Percentiles rank a stretch among this genome's conserved stretches.
phyloP scores from a whole-genome alignment of 2,329 filamentous ascomycete genomes.

The Ophiostoma ips region DNA sequence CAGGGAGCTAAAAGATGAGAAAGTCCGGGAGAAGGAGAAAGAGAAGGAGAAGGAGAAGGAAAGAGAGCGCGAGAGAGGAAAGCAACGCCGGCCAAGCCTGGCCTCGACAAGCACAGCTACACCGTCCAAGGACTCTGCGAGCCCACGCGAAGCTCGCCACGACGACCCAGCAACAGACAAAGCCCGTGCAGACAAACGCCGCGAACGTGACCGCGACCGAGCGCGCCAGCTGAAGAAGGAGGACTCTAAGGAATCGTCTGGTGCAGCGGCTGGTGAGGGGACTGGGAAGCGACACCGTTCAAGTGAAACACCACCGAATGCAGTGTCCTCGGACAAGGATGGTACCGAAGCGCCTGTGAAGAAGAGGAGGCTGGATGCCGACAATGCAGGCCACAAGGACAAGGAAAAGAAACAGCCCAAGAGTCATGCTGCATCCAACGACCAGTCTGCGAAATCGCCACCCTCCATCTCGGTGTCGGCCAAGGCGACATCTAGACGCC shows the following conservation, averaged over 20 bases:
- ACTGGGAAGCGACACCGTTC: constrained; percentile 43
- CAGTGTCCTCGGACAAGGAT: constrained; percentile 39
- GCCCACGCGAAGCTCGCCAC: constrained; percentile 33
- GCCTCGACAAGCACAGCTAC: constrained; percentile 36
- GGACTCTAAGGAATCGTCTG: constrained; percentile 41
- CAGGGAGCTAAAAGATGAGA: constrained; percentile 44
- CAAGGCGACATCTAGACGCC: constrained; percentile 25
- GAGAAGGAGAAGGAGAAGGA: constrained; percentile 30
- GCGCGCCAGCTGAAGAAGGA: constrained; percentile 48
- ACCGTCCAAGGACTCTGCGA: constrained; percentile 36
- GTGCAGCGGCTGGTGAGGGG: constrained; percentile 32
- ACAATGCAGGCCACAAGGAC: constrained; percentile 17
- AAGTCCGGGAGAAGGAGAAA: constrained; percentile 10
- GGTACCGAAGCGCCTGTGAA: constrained; percentile 38
- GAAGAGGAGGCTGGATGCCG: constrained; percentile 41
- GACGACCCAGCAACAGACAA: constrained; percentile 36
- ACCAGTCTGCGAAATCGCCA: constrained; percentile 29
- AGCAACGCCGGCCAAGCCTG: constrained; percentile 44
- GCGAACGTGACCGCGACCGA: constrained; percentile 45
- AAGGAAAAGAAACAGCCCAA: constrained; percentile 34
- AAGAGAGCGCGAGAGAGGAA: constrained; percentile 15
- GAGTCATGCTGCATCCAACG: constrained; percentile 31
- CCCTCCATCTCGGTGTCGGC: constrained; percentile 19
- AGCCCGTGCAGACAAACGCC: constrained; percentile 39
- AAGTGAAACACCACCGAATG: constrained; percentile 43